phyloP scores from a whole-genome alignment of 2,329 filamentous ascomycete genomes.

The Diaporthe batatas region DNA sequence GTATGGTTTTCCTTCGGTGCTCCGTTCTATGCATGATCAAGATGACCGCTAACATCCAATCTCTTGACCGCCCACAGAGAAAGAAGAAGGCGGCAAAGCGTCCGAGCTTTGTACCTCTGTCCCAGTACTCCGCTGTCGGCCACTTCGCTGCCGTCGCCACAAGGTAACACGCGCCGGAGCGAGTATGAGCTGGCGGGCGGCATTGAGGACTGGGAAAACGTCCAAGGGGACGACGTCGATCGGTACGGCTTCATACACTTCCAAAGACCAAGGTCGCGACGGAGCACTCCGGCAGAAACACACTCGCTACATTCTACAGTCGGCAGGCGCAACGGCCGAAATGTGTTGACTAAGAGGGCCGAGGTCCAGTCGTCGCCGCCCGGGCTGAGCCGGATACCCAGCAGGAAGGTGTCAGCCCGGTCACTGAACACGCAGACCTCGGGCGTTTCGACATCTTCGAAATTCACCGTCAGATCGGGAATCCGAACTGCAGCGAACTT shows the following conservation, averaged over 20 bases:
- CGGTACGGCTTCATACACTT: constrained; percentile 76
- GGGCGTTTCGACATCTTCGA: constrained; percentile 63
- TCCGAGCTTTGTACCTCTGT: constrained; percentile 49
- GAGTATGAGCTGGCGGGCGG: constrained; percentile 68
- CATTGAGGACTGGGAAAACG: constrained; percentile 76
- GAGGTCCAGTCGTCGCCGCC: constrained; percentile 53
- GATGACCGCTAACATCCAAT: constrained; percentile 48
- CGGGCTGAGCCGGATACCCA: constrained; percentile 60
- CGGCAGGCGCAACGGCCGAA: constrained; percentile 62
- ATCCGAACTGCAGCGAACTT: constrained; percentile 71
- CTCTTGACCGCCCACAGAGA: constrained; percentile 33
- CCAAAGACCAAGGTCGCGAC: constrained; percentile 58
- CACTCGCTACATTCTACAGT: constrained; percentile 58
- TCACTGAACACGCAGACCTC: constrained; percentile 71
- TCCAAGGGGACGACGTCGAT: constrained; percentile 72
- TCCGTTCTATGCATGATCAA: constrained; percentile 42
- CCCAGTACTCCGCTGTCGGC: constrained; percentile 57
- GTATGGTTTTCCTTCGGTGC: constrained; percentile 65
- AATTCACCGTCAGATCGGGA: constrained; percentile 66
- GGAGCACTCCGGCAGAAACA: constrained; percentile 46
- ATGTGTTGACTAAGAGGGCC: constrained; percentile 58
- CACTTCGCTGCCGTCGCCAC: constrained; percentile 60
- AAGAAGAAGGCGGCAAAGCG: constrained; percentile 45
- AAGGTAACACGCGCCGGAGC: constrained; percentile 55
- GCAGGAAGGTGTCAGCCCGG: constrained; percentile 68